Conservation (phyloP, 768 basidiomycete genomes). For the Phlebiopsis gigantea region DNA sequence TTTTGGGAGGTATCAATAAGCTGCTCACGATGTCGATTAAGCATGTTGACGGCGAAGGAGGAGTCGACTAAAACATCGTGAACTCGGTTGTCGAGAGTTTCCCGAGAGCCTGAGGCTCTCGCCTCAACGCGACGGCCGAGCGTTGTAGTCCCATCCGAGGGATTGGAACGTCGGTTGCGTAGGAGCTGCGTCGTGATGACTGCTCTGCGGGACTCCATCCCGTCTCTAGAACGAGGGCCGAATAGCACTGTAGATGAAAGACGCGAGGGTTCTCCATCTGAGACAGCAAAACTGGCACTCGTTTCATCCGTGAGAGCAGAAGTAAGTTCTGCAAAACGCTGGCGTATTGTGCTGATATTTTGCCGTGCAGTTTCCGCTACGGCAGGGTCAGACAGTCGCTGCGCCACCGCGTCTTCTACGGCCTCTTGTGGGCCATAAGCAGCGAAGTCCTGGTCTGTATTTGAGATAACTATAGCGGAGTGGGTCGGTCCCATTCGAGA, state of each 20-base stretch:
- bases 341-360: constrained; percentile 5
- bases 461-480: constrained; percentile 21
- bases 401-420: neutral
- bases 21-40: constrained; percentile 10
- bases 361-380: neutral
- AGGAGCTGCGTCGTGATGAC: neutral
- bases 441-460: neutral
- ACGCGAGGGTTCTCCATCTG: neutral
- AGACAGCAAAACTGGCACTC: neutral
- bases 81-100: neutral
- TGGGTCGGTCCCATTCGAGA: constrained; percentile 22
- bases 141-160: constrained; percentile 15
- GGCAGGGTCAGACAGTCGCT: neutral
- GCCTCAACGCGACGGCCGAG: constrained; percentile 19
- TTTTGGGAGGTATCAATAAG: constrained; percentile 5
- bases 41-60: neutral
- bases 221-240: neutral
- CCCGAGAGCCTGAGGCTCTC: constrained; percentile 2
- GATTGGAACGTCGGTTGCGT: neutral
- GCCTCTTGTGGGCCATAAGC: neutral
- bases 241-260: neutral
- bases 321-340: constrained; percentile 6
- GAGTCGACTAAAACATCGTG: neutral
- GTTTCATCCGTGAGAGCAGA: neutral
- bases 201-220: neutral